These are phyloP conservation scores for Pyronema omphalodes DNA, from an alignment of 495 filamentous ascomycete genomes.

Conservation along the genomic window DNA sequence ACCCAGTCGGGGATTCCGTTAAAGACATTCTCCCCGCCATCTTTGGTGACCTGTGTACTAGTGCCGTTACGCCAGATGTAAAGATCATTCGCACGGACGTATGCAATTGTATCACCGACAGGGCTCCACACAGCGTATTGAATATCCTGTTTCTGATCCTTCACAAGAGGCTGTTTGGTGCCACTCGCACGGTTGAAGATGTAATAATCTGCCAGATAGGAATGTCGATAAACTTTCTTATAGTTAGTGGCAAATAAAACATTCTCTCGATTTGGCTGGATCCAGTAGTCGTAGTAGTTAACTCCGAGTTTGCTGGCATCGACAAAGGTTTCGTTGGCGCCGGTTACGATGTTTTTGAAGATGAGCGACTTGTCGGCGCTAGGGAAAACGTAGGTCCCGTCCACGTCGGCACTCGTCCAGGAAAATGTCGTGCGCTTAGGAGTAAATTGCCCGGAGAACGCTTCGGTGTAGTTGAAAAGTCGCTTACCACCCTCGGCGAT, in stretches of 20 bases:
- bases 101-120: conserved; percentile 33
- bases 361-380: conserved; percentile 26
- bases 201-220: conserved; percentile 39
- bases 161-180: conserved; percentile 28
- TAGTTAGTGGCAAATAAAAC: conserved; percentile 37
- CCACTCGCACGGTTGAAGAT: conserved; percentile 33
- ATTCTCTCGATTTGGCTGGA: conserved; percentile 29
- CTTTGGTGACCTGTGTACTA: conserved; percentile 33
- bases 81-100: conserved; percentile 38
- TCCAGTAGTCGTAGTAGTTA: conserved; percentile 26
- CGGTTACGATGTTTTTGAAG: conserved; percentile 33
- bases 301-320: conserved; percentile 18
- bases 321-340: conserved; percentile 31
- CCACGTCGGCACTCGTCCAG: conserved; percentile 29
- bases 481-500: conserved; percentile 14
- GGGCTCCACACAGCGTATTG: conserved; percentile 38
- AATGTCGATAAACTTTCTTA: conserved; percentile 39
- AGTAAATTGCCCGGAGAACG: conserved; percentile 23
- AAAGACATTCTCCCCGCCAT: conserved; percentile 37
- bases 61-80: conserved; percentile 33
- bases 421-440: conserved; percentile 26
- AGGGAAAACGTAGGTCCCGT: conserved; percentile 31
- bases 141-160: conserved; percentile 34
- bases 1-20: conserved; percentile 46
- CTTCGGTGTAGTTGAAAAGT: conserved; percentile 30